Evolutionary conservation across 1,284 basidiomycete genomes (phyloP).

Genomic region (Trichosporon ovoides): DNA sequence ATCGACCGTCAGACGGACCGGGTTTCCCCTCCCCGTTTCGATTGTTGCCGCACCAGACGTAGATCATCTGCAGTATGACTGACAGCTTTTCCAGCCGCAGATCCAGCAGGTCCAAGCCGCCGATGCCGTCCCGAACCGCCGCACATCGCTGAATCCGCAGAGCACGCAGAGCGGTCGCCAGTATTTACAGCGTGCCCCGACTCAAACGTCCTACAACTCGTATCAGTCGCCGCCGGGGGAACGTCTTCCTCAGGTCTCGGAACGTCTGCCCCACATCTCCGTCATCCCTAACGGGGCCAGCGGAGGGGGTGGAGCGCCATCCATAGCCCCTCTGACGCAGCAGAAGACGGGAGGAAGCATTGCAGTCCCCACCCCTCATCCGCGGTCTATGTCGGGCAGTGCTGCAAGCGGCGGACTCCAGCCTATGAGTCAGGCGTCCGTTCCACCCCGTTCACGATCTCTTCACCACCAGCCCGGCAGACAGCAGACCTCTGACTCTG

Average conservation of each 20-base stretch:
- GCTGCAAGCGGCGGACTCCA: constrained; percentile 6
- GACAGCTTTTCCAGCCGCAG: constrained; percentile 1
- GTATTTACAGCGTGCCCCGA: constrained; percentile 1
- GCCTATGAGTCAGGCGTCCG: not conserved
- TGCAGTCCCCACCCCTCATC: constrained; percentile 1
- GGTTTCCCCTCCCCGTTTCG: too few relatives aligned
- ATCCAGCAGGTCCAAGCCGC: constrained; percentile 6
- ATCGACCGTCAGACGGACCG: not conserved
- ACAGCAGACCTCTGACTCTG: not conserved
- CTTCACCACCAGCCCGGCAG: constrained; percentile 9
- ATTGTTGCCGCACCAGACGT: not conserved
- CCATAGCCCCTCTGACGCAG: not conserved
- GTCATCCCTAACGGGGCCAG: not conserved
- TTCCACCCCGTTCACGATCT: constrained; percentile 18
- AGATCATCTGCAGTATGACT: not conserved
- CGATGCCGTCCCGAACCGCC: constrained; percentile 3
- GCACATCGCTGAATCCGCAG: constrained; percentile 10
- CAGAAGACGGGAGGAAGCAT: constrained; percentile 2
- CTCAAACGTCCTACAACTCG: constrained; percentile 2
- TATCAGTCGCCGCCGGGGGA: not conserved
- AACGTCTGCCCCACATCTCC: not conserved
- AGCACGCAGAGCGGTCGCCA: constrained; percentile 4
- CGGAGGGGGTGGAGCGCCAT: not conserved
- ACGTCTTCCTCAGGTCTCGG: not conserved
- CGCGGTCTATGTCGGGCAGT: constrained; percentile 10